A percentile compares a stretch with the other conserved stretches of the same genome.
Evolutionary conservation across 2,329 filamentous ascomycete genomes (phyloP).

Genomic region (Verticillium klebahnii): DNA sequence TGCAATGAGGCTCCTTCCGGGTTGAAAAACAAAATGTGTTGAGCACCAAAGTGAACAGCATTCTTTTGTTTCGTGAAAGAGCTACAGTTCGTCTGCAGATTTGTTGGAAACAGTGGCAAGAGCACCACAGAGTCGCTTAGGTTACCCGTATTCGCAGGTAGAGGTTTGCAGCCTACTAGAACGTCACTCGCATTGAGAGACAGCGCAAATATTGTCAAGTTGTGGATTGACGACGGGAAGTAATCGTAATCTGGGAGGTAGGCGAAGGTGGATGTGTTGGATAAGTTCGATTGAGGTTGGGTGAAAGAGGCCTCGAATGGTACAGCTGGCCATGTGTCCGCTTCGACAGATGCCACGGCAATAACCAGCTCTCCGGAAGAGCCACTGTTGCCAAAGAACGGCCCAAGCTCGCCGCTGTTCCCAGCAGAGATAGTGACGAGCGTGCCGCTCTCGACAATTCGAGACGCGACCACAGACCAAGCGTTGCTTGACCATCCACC

Average conservation of each 20-base stretch:
- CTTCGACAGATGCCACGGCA: slow-evolving; percentile 35
- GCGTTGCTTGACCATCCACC: slow-evolving; percentile 19
- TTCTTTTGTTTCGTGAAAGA: background rate
- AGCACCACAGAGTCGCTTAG: slow-evolving; percentile 36
- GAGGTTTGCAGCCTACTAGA: slow-evolving; percentile 31
- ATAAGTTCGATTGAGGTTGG: background rate
- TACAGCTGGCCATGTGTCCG: slow-evolving; percentile 9
- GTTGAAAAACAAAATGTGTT: slow-evolving; percentile 1
- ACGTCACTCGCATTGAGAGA: slow-evolving; percentile 14
- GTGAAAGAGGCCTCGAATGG: slow-evolving; percentile 7
- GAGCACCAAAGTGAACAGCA: background rate
- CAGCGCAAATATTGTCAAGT: slow-evolving; percentile 19
- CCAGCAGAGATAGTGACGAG: slow-evolving; percentile 35
- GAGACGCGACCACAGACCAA: slow-evolving; percentile 30
- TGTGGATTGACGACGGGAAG: slow-evolving; percentile 5
- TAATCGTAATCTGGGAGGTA: slow-evolving; percentile 2
- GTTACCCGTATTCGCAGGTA: slow-evolving; percentile 28
- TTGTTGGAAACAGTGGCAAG: slow-evolving; percentile 13
- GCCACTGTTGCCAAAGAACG: slow-evolving; percentile 33
- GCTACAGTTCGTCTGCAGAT: background rate
- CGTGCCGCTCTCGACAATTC: slow-evolving; percentile 34
- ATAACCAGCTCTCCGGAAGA: slow-evolving; percentile 34
- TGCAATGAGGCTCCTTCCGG: background rate
- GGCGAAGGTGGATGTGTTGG: slow-evolving; percentile 4
- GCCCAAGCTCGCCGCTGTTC: slow-evolving; percentile 34